These are phyloP conservation scores for Solanum paucissectum DNA, from an alignment of 257 asterid species.

Conservation along the genomic window DNA sequence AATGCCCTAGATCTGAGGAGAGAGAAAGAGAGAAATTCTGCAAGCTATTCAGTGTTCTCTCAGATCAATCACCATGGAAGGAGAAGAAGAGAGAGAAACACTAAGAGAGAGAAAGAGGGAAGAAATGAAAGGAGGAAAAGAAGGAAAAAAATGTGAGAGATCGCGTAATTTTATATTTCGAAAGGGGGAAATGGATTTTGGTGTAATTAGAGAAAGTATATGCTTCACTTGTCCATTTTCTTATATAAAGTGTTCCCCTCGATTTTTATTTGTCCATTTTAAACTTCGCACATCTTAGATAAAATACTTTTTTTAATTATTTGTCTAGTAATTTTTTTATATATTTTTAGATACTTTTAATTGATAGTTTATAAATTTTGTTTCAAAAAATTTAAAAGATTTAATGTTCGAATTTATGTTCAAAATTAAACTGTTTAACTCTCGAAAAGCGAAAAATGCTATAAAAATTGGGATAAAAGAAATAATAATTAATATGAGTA, in stretches of 20 bases:
- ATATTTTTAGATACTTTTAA: too few species aligned
- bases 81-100: background rate
- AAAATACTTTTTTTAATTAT: rapidly evolving
- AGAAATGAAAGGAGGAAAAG: constrained; percentile 9
- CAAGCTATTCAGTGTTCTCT: constrained; percentile 1
- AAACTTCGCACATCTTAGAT: rapidly evolving
- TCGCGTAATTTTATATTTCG: constrained; percentile 40
- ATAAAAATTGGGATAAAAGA: rapidly evolving
- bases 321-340: too few species aligned
- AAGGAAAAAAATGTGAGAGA: constrained; percentile 8
- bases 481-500: too few species aligned
- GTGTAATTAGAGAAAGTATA: background rate
- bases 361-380: too few species aligned
- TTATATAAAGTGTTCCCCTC: too few species aligned
- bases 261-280: background rate
- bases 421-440: too few species aligned
- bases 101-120: background rate
- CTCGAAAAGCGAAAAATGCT: rapidly evolving
- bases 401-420: rapidly evolving
- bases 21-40: background rate
- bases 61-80: constrained; percentile 35
- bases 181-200: background rate
- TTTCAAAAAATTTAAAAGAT: too few species aligned
- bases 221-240: background rate
- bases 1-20: constrained; percentile 24